Evolutionary conservation across 352 stramenopile genomes (phyloP), one percentile per base, ranked within the genome.

Genomic region (Hyphochytrium catenoides): DNA sequence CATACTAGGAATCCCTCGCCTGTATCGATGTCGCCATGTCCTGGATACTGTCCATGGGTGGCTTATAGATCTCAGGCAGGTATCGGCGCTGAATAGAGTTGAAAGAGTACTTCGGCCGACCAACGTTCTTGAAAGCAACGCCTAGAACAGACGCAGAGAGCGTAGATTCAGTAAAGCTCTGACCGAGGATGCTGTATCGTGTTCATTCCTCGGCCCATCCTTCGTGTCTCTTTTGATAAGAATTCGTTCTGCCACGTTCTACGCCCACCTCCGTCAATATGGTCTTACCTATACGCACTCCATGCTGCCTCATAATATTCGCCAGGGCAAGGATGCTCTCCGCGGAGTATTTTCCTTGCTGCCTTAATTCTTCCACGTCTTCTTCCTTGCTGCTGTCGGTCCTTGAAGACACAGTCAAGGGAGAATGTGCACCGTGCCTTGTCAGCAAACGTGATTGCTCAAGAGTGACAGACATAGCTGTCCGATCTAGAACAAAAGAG

Each of bases 81-180:
- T 95, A 72, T 50, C 95, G 90, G 11, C 76, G 67, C 52, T 97
- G 88, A 26, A 95, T 56, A 8, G 72, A 69, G 55, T 97, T 97
- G 56, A 97, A 97, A 18, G 86, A 92, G 65, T 94, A 96, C 52
- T 90, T 91, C 41, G 58, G 68, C 23, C 87, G 72, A 2, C 88
- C 88, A 7, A 94, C 81, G 62, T 96, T 96, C 56, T 96, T 96
- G 44, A 91, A 74, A 20, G 78, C 90, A 39, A 96, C n/a, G n/a
- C n/a, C n/a, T n/a, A n/a, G n/a, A n/a, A n/a, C n/a, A n/a, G n/a
- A n/a, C n/a, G n/a, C n/a, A n/a, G n/a, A n/a, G n/a, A n/a, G n/a
- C n/a, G n/a, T n/a, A n/a, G n/a, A n/a, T n/a, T n/a, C n/a, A n/a
- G n/a, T n/a, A n/a, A n/a, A n/a, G n/a, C n/a, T n/a, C n/a, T n/a